These are phyloP conservation scores for Alternaria hordeiaustralica DNA, from an alignment of 2,329 filamentous ascomycete species.

Conservation along the genomic window DNA sequence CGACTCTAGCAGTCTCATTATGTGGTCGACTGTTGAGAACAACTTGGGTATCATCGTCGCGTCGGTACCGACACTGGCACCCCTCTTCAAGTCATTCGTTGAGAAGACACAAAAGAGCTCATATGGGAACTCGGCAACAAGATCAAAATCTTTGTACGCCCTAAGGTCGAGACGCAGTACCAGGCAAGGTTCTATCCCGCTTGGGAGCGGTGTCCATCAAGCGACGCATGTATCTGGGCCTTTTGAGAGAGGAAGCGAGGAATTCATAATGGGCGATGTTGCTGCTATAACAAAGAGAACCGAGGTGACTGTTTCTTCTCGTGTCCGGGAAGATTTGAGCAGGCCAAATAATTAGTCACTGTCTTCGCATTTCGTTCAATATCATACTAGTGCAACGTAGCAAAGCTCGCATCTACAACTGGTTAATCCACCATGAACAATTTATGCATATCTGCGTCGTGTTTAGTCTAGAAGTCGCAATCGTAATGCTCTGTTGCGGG, in stretches of 20 bases:
- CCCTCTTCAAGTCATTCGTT: conserved; percentile 21
- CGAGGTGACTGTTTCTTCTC: conserved; percentile 7
- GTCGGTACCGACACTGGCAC: conserved; percentile 18
- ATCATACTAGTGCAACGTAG: neutral
- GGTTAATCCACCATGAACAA: no score
- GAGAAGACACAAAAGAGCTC: conserved; percentile 22
- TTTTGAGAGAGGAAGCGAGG: conserved; percentile 9
- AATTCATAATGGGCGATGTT: conserved; percentile 9
- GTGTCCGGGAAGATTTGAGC: neutral
- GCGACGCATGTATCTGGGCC: neutral
- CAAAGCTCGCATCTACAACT: no score
- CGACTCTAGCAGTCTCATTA: conserved; percentile 19
- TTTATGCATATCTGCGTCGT: no score
- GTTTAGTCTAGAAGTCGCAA: no score
- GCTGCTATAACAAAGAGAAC: conserved; percentile 13
- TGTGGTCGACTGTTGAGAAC: conserved; percentile 25
- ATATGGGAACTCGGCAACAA: conserved; percentile 1
- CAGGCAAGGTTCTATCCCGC: conserved; percentile 2
- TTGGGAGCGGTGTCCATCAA: conserved; percentile 3
- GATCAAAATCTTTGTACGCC: conserved; percentile 12
- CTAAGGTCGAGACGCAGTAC: conserved; percentile 4
- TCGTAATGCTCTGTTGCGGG: no score
- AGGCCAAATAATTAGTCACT: neutral
- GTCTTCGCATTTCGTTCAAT: neutral
- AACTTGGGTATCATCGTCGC: conserved; percentile 25